Base-by-base conservation (phyloP, 2,329 filamentous ascomycete genomes). In the Aspergillus aculeatus region DNA sequence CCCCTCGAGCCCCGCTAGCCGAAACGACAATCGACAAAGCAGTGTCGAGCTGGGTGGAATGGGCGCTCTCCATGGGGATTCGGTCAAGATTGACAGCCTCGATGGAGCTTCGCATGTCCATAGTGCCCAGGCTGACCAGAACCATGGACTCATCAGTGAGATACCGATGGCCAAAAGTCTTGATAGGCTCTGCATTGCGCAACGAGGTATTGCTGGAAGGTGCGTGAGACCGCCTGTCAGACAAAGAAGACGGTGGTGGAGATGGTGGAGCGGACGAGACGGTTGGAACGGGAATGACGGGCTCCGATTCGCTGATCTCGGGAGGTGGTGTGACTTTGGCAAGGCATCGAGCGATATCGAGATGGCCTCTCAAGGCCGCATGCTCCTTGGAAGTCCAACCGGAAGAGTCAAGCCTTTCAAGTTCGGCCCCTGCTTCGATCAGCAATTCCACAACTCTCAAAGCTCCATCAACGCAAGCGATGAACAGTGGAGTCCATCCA, bases 351-450 rank as follows among this genome's bases (percentile, higher is more conserved):
- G 92, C 91, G 69, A 98, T 92, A 1, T 85, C 82, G 66, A 98
- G 84, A 73, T 99, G 93, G 0, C 95, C 95, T 72, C 95, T 84
- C 54, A 99, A 79, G 0, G 93, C 90, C 24, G 95, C 94, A 74
- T 99, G 95, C 72, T 99, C 95, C 72, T 89, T 92, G 1, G 93
- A 89, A 3, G 90, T 95, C 95, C 95, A 99, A 9, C 94, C 94
- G 49, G 92, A 97, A 0, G 89, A 89, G 74, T 99, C 95, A 5
- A 83, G 79, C 60, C 85, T 87, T 58, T 88, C 87, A 3, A 92
- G 78, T 60, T 96, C 86, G 0, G 92, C 91, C 1, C 91, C 91
- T 23, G 89, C 89, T 52, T 89, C 84, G 47, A 96, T 84, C 4
- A 99, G 82, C 24, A 95, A 81, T 69, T 92, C 84, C 0, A 90